Base-by-base conservation (phyloP, 371 early-diverging fungal species). In the Basidiobolus heterosporus region DNA sequence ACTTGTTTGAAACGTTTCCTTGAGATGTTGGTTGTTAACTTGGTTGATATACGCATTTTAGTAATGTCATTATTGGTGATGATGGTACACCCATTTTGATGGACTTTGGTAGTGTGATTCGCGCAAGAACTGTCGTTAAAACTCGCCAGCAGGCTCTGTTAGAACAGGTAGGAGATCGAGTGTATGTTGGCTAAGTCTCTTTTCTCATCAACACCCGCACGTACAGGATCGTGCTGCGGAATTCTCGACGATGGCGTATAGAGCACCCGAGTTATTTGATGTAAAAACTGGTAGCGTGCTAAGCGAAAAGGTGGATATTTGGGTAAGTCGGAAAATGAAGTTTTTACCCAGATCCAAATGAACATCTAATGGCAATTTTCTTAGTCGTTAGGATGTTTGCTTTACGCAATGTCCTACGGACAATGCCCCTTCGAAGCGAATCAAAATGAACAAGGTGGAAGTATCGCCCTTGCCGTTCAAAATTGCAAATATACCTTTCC, bases 181-280 rank as follows among this genome's bases (percentile, higher is more conserved):
- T 41, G 45, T 41, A 11, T 0, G 36, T 11, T 36, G 21, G 21
- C 6, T 38, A 18, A n/a, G 13, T 4, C 14, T 37, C 23, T 21
- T 30, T 13, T 45, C 6, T 24, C 21, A 46, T 37, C 15, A 36
- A 6, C 45, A 21, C 19, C 18, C 6, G 23, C 38, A 2, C 13
- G n/a, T 41, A 13, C 55, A 62, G 62, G 86, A 85, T 44, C 55
- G 74, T 18, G 86, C 86, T 8, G 82, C 80, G 0, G 75, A 81
- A 39, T 64, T 74, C 45, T 79, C 79, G 46, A 70, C 82, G 0
- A 77, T 83, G 82, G 72, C 82, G 14, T 85, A 78, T 42, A 63
- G 86, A 18, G 84, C 86, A 2, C 86, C 86, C 0, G 86, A 85
- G 54, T 60, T 85, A 22, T 85, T 85, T 64, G 84, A 85, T 56